phyloP scores from a whole-genome alignment of 164 flowering plant genomes.

The Aristolochia californica region DNA sequence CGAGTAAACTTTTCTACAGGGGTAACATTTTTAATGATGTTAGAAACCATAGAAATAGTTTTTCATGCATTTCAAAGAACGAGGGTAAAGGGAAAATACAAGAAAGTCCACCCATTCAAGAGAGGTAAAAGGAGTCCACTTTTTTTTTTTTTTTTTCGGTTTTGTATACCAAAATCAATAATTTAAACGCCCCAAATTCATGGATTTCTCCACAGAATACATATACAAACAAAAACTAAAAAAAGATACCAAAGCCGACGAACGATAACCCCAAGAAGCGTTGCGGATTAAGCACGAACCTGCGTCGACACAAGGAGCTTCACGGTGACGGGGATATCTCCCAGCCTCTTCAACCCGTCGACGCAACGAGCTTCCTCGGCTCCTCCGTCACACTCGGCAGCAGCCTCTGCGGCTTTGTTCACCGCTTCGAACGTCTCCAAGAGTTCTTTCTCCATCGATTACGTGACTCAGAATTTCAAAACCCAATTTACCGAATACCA shows the following conservation, averaged over 20 bases:
- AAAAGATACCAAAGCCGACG: not conserved
- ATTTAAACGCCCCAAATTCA: not conserved
- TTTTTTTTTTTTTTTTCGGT: too few species aligned
- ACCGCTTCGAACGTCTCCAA: slow-evolving; percentile 62
- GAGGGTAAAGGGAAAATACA: too few species aligned
- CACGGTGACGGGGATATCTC: slow-evolving; percentile 53
- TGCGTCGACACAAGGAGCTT: slow-evolving; percentile 66
- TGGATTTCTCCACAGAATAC: not conserved
- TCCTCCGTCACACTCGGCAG: slow-evolving; percentile 26
- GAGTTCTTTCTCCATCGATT: slow-evolving; percentile 65
- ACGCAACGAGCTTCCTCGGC: slow-evolving; percentile 61
- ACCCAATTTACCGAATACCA: too few species aligned
- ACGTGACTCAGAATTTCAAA: too few species aligned
- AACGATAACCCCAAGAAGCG: not conserved
- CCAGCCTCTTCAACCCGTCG: slow-evolving; percentile 55
- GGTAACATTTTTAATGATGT: too few species aligned
- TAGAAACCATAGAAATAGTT: too few species aligned
- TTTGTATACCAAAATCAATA: not conserved
- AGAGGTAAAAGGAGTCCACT: too few species aligned
- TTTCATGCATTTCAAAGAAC: too few species aligned
- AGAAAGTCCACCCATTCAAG: too few species aligned
- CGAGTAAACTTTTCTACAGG: too few species aligned
- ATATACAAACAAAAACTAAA: not conserved
- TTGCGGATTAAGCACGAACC: not conserved
- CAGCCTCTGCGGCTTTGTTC: slow-evolving; percentile 77